These are phyloP conservation scores for Cyclocybe cylindracea DNA, from an alignment of 768 basidiomycete genomes.

Conservation along the genomic window DNA sequence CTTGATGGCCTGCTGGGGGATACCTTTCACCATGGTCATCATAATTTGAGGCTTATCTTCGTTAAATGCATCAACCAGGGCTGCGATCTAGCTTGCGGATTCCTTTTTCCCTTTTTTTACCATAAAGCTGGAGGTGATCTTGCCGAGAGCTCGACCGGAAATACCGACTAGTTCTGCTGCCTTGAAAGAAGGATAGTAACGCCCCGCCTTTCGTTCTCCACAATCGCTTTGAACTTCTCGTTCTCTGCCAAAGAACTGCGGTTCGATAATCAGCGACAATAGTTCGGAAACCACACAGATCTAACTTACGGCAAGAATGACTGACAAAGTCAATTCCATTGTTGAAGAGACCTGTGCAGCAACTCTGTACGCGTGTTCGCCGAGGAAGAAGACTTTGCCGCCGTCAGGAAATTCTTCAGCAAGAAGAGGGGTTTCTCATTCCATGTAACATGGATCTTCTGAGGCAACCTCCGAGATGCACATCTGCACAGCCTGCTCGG, in stretches of 20 bases:
- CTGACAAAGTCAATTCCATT: slow-evolving; percentile 67
- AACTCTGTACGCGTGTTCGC: slow-evolving; percentile 93
- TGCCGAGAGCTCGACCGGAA: slow-evolving; percentile 78
- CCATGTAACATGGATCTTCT: slow-evolving; percentile 87
- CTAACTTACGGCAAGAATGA: slow-evolving; percentile 80
- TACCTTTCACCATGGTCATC: slow-evolving; percentile 90
- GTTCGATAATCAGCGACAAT: background rate
- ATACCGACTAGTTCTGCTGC: slow-evolving; percentile 75
- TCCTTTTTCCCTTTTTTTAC: slow-evolving; percentile 70
- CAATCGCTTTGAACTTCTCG: slow-evolving; percentile 72
- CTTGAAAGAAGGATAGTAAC: slow-evolving; percentile 80
- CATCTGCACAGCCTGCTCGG: slow-evolving; percentile 87
- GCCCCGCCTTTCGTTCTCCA: slow-evolving; percentile 50
- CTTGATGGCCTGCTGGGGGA: slow-evolving; percentile 92
- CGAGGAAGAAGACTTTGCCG: slow-evolving; percentile 93
- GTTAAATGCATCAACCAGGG: slow-evolving; percentile 69
- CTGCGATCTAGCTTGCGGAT: slow-evolving; percentile 93
- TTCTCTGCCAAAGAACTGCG: slow-evolving; percentile 84
- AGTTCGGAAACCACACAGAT: background rate
- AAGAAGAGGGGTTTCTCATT: slow-evolving; percentile 79
- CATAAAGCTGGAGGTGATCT: slow-evolving; percentile 93
- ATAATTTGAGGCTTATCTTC: slow-evolving; percentile 73
- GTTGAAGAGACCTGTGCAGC: slow-evolving; percentile 87
- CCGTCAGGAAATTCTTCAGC: slow-evolving; percentile 89
- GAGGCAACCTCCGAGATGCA: slow-evolving; percentile 76